These are phyloP conservation scores for Lyophyllum shimeji DNA, from an alignment of 768 basidiomycete genomes.

Conservation along the genomic window DNA sequence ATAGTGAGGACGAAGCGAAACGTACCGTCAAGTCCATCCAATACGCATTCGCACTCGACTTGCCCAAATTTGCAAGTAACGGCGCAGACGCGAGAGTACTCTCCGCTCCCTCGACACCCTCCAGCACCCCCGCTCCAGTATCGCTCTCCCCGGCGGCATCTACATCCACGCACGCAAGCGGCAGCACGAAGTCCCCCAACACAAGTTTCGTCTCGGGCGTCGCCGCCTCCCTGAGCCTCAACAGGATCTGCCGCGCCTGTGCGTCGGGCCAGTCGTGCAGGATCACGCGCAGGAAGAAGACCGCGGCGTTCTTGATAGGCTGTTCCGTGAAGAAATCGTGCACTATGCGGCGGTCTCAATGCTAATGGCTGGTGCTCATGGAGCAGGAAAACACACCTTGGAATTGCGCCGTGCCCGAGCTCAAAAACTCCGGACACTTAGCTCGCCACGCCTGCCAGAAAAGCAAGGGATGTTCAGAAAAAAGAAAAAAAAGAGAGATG, in stretches of 20 bases:
- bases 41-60: slow-evolving; percentile 68
- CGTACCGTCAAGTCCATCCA: slow-evolving; percentile 70
- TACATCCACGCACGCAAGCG: slow-evolving; percentile 65
- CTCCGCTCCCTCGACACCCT: slow-evolving; percentile 51
- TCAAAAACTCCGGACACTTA: slow-evolving; percentile 57
- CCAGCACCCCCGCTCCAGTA: slow-evolving; percentile 22
- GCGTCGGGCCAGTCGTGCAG: slow-evolving; percentile 80
- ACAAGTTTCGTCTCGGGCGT: slow-evolving; percentile 58
- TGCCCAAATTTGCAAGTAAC: slow-evolving; percentile 72
- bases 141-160: slow-evolving; percentile 21
- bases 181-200: slow-evolving; percentile 71
- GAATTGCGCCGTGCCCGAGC: slow-evolving; percentile 51
- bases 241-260: slow-evolving; percentile 45
- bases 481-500: not conserved
- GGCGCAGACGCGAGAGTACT: slow-evolving; percentile 56
- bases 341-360: slow-evolving; percentile 30
- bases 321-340: slow-evolving; percentile 81
- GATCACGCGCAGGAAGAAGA: slow-evolving; percentile 70
- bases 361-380: not conserved
- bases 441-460: slow-evolving; percentile 50
- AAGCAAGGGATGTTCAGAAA: not conserved
- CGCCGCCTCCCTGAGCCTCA: slow-evolving; percentile 45
- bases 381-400: slow-evolving; percentile 36
- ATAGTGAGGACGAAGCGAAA: not conserved
- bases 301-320: slow-evolving; percentile 48